Evolutionary conservation across 1,284 basidiomycete genomes (phyloP).

Genomic region (Rhodotorula sp.): DNA sequence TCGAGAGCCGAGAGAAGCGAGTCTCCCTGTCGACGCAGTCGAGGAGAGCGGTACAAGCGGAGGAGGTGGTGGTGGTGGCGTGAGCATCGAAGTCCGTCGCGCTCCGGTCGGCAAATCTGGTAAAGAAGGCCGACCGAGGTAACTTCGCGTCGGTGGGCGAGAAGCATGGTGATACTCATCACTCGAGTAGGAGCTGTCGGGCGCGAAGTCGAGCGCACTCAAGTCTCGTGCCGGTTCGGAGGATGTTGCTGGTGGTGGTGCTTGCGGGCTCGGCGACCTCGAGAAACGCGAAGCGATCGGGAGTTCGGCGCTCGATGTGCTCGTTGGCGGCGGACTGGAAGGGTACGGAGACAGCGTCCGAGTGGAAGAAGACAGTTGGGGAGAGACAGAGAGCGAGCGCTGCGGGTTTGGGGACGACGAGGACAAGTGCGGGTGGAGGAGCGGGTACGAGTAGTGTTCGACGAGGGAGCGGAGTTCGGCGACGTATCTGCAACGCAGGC

Average conservation of each 20-base stretch:
- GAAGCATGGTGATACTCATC: neutral
- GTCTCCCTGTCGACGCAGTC: neutral
- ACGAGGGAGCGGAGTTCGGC: slow-evolving; percentile 84
- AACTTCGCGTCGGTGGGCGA: neutral
- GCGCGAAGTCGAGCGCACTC: neutral
- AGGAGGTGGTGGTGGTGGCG: neutral
- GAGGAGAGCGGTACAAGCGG: neutral
- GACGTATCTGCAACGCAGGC: slow-evolving; percentile 69
- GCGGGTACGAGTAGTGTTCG: slow-evolving; percentile 84
- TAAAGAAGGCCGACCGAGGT: slow-evolving; percentile 1
- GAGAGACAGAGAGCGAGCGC: slow-evolving; percentile 6
- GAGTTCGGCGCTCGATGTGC: slow-evolving; percentile 61
- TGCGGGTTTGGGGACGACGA: slow-evolving; percentile 44
- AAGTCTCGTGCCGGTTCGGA: neutral
- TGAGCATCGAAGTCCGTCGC: neutral
- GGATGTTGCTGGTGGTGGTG: neutral
- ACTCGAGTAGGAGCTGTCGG: neutral
- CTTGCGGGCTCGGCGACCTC: slow-evolving; percentile 13
- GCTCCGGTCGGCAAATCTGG: slow-evolving; percentile 6
- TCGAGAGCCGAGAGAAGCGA: slow-evolving; percentile 11
- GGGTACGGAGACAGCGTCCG: slow-evolving; percentile 3
- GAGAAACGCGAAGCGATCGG: slow-evolving; percentile 85
- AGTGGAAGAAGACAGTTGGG: neutral
- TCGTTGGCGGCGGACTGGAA: slow-evolving; percentile 23
- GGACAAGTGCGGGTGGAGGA: slow-evolving; percentile 71